Evolutionary conservation across 148 eudicot species (phyloP), one percentile per base, ranked within the genome.

Genomic region (Rhododendron ferrugineum): DNA sequence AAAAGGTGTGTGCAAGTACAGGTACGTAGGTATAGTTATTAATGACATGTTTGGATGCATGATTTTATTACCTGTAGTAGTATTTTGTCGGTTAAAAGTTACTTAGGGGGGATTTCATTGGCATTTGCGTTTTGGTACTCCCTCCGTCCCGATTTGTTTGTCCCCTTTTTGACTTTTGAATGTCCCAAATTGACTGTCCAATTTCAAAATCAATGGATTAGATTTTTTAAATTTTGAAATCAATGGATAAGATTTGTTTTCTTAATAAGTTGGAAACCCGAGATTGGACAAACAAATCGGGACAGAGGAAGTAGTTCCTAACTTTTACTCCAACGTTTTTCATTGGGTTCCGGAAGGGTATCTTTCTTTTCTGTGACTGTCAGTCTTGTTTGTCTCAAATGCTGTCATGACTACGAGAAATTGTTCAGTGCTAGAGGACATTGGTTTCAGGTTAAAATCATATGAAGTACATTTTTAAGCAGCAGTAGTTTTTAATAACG

Each of bases 1-100:
- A 78, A 80, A 49, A 30, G 47, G 80, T 20, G 52, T 6, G 52
- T 56, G 26, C 36, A 22, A 83, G 85, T 83, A 74, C 78, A 86
- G 70, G 75, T 78, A 82, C 79, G 84, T 68, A 44, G 78, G 23
- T 16, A 26, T 66, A 34, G 11, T 46, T 46, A 18, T 73, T 50
- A 62, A 30, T 82, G 84, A 44, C n/a, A 5, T 56, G 23, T 36
- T 60, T 23, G 50, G 37, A 14, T 70, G 73, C 73, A 66, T 26
- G 75, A 70, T 30, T 70, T 70, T 28, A 1, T 81, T 18, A 36
- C 64, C n/a, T 8, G 7, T 23, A 22, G 7, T 23, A 22, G 52
- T 15, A 30, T 32, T 34, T 32, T 16, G 7, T 37, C n/a, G 47
- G 47, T 58, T 37, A 81, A 11, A 23, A 60, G 14, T 56, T 56